phyloP scores from a whole-genome alignment of 2,329 filamentous ascomycete species.

The Neopestalotiopsis clavispora region DNA sequence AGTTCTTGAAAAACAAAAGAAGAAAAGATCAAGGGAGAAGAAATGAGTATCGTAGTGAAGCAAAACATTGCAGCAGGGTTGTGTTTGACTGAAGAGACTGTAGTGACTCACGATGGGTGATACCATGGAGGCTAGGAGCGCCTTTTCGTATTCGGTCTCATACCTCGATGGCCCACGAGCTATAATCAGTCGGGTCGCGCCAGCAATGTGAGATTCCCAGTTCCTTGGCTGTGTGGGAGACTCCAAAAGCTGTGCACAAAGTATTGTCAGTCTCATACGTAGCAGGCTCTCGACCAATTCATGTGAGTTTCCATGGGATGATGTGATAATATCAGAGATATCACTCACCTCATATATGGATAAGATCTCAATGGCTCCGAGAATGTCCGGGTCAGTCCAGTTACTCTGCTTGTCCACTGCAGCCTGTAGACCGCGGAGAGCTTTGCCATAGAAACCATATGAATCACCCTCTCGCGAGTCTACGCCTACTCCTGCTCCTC shows the following conservation, averaged over 20 bases:
- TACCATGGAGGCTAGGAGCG: constrained; percentile 17
- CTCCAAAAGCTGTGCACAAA: constrained; percentile 15
- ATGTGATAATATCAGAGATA: too few relatives aligned
- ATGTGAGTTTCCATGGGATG: background rate
- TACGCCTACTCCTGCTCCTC: too few relatives aligned
- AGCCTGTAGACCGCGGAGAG: constrained; percentile 17
- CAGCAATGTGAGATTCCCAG: constrained; percentile 22
- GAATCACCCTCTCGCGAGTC: background rate
- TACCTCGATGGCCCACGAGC: constrained; percentile 22
- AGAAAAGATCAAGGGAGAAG: too few relatives aligned
- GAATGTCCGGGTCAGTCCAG: constrained; percentile 18
- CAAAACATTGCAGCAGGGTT: background rate
- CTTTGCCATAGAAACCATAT: constrained; percentile 17
- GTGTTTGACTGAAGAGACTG: too few relatives aligned
- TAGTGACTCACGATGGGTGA: constrained; percentile 15
- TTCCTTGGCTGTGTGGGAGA: constrained; percentile 16
- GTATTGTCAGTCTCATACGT: background rate
- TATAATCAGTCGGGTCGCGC: constrained; percentile 22
- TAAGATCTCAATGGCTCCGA: constrained; percentile 23
- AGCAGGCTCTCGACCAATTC: too few relatives aligned
- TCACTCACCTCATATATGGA: constrained; percentile 23
- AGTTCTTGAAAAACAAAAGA: background rate
- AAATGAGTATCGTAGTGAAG: background rate
- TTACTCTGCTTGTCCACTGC: constrained; percentile 14
- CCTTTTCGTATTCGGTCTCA: constrained; percentile 22